Conservation (phyloP, 768 basidiomycete species). For the Tephrocybe rancida region DNA sequence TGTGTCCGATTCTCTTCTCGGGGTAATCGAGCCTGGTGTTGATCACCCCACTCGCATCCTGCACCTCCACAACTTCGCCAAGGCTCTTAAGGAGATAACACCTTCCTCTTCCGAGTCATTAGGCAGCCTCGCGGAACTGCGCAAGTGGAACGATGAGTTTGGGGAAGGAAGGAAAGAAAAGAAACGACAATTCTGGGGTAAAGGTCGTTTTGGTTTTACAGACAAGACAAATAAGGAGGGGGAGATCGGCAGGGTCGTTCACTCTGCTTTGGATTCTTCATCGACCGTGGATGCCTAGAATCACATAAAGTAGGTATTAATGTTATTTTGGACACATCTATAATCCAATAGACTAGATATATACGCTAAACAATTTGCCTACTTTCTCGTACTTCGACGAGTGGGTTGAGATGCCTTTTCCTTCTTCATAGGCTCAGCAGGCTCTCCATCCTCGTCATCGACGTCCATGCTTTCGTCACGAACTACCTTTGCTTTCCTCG, state of each 20-base stretch:
- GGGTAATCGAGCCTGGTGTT: conserved; percentile 7
- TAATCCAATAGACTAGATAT: conserved; percentile 9
- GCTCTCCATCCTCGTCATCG: conserved; percentile 35
- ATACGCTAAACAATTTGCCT: conserved; percentile 8
- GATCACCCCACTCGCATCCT: conserved; percentile 31
- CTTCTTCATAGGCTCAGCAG: conserved; percentile 15
- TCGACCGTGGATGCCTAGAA: conserved; percentile 3
- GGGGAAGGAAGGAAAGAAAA: conserved; percentile 79
- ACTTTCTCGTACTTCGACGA: conserved; percentile 19
- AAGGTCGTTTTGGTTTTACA: conserved; percentile 85
- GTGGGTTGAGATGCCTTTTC: conserved; percentile 14
- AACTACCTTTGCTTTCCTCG: conserved; percentile 29
- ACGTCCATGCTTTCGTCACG: conserved; percentile 40
- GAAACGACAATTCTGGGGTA: conserved; percentile 81
- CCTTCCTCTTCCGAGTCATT: conserved; percentile 86
- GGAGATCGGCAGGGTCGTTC: conserved; percentile 49
- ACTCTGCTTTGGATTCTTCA: conserved; percentile 5
- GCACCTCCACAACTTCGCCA: conserved; percentile 67
- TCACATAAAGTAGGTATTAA: not conserved
- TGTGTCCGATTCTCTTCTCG: conserved; percentile 10
- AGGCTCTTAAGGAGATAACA: conserved; percentile 87
- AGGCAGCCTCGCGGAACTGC: conserved; percentile 72
- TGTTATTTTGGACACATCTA: not conserved
- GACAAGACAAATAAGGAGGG: conserved; percentile 37
- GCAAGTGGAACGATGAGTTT: conserved; percentile 93